phyloP scores from a whole-genome alignment of 345 rosid genomes.

The Salix udensis region DNA sequence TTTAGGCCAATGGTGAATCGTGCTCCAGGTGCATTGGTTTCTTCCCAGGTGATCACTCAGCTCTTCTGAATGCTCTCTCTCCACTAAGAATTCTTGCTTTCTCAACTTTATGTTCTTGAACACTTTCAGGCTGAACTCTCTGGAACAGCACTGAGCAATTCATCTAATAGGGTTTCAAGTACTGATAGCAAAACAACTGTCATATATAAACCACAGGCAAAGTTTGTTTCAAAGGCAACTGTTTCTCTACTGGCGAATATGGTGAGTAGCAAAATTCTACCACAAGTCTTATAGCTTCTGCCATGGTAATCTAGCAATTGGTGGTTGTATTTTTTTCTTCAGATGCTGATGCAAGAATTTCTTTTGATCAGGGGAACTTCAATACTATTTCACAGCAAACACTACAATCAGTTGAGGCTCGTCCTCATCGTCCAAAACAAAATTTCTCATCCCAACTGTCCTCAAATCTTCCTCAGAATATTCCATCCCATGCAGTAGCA shows the following conservation, averaged over 20 bases:
- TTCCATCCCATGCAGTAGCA: conserved; percentile 27
- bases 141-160: conserved; percentile 29
- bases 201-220: conserved; percentile 78
- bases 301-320: background rate
- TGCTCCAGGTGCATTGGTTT: conserved; percentile 28
- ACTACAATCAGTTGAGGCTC: conserved; percentile 28
- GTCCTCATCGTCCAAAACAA: conserved; percentile 27
- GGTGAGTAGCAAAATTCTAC: conserved; percentile 42
- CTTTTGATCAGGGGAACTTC: conserved; percentile 50
- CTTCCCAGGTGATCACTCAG: conserved; percentile 45
- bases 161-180: conserved; percentile 38
- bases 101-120: conserved; percentile 17
- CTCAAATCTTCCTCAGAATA: conserved; percentile 25
- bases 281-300: background rate
- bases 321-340: background rate
- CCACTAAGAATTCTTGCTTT: conserved; percentile 4
- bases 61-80: background rate
- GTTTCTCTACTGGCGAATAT: conserved; percentile 71
- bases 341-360: background rate
- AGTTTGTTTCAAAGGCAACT: conserved; percentile 75
- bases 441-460: conserved; percentile 32
- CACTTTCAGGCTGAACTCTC: conserved; percentile 43
- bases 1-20: conserved; percentile 44
- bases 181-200: conserved; percentile 42
- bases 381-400: conserved; percentile 24